phyloP scores from a whole-genome alignment of 2,329 filamentous ascomycete genomes.

The Graphilbum fragrans region DNA sequence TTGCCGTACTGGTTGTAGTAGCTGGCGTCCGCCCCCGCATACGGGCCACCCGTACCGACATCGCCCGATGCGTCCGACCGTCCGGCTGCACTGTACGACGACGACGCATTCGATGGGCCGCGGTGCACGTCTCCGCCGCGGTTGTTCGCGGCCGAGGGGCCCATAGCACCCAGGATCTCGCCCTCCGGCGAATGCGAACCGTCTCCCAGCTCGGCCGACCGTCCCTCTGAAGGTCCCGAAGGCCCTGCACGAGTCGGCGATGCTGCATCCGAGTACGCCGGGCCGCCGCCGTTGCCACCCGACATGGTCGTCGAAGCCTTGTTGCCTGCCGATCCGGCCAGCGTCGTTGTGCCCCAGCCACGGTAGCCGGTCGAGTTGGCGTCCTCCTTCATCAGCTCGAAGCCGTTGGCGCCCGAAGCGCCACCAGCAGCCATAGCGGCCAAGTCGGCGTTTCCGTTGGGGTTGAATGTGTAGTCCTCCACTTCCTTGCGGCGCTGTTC shows the following conservation, averaged over 20 bases:
- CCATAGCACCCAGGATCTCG: conserved; percentile 74
- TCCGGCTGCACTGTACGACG: conserved; percentile 76
- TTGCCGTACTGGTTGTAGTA: conserved; percentile 50
- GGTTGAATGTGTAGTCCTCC: conserved; percentile 94
- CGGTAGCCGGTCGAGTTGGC: conserved; percentile 67
- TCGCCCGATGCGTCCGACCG: conserved; percentile 59
- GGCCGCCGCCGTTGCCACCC: conserved; percentile 50
- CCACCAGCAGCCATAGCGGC: conserved; percentile 28
- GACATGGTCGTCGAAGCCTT: conserved; percentile 87
- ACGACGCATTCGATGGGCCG: conserved; percentile 90
- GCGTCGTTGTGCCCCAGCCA: conserved; percentile 79
- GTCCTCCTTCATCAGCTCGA: conserved; percentile 69
- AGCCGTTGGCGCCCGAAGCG: conserved; percentile 31
- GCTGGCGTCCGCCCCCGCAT: conserved; percentile 30
- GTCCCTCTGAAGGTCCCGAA: conserved; percentile 48
- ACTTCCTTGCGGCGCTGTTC: conserved; percentile 91
- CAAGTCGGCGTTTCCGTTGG: conserved; percentile 85
- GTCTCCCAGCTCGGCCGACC: conserved; percentile 53
- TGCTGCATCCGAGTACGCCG: conserved; percentile 60
- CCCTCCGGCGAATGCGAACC: conserved; percentile 51
- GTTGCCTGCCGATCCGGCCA: conserved; percentile 55
- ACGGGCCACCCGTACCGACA: conserved; percentile 30
- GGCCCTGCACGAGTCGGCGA: conserved; percentile 52
- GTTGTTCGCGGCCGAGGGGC: conserved; percentile 55
- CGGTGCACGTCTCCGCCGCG: conserved; percentile 63